A percentile compares a stretch with the other conserved stretches of the same genome.
phyloP scores from a whole-genome alignment of 768 basidiomycete species.

The Lepiota brunneoincarnata region DNA sequence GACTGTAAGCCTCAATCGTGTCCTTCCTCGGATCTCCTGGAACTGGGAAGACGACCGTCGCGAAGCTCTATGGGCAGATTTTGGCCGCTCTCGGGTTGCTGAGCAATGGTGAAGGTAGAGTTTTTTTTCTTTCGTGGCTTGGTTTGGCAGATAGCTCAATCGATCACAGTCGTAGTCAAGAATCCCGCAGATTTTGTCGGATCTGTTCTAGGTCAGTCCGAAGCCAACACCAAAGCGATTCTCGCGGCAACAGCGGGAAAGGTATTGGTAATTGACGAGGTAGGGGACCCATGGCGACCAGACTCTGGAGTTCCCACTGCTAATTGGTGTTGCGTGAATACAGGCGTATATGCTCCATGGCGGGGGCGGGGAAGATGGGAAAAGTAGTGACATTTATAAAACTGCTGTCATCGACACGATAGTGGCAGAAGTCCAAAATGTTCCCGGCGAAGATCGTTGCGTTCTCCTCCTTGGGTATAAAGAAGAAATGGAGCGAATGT shows the following conservation, averaged over 20 bases:
- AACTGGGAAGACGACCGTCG: conserved; percentile 72
- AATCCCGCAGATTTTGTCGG: conserved; percentile 74
- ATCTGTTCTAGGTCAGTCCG: conserved; percentile 53
- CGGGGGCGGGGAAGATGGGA: conserved; percentile 31
- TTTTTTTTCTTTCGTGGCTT: neutral
- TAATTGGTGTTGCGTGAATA: neutral
- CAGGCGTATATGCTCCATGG: conserved; percentile 70
- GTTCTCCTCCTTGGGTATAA: conserved; percentile 66
- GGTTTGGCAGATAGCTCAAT: too few relatives aligned
- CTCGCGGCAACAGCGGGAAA: conserved; percentile 58
- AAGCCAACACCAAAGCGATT: conserved; percentile 63
- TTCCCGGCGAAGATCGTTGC: conserved; percentile 68
- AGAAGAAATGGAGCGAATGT: conserved; percentile 70
- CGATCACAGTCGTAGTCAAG: conserved; percentile 52
- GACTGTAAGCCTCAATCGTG: conserved; percentile 58
- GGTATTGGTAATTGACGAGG: conserved; percentile 72
- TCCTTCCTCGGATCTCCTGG: conserved; percentile 69
- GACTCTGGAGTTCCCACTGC: neutral
- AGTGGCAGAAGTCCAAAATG: conserved; percentile 70
- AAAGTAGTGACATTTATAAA: conserved; percentile 48
- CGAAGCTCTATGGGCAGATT: conserved; percentile 63
- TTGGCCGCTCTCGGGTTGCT: conserved; percentile 59
- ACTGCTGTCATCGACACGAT: conserved; percentile 73
- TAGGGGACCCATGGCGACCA: conserved; percentile 14
- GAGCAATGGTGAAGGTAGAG: conserved; percentile 69